A percentile compares a stretch with the other conserved stretches of the same genome.
These are phyloP conservation scores for Scheffersomyces ergatensis DNA, from an alignment of 805 yeast species.

Conservation along the genomic window DNA sequence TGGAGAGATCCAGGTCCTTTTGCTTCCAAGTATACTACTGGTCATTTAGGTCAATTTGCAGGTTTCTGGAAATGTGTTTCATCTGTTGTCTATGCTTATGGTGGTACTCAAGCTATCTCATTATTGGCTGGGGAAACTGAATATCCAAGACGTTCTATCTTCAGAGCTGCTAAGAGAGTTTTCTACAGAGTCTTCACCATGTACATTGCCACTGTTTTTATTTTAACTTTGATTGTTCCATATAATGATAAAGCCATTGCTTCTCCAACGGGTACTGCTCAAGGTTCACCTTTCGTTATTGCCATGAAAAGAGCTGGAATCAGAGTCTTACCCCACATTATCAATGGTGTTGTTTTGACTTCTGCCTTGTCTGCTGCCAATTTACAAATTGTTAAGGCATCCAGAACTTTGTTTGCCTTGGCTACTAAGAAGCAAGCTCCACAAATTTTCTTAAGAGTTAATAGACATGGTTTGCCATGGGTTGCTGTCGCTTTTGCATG, in stretches of 20 bases:
- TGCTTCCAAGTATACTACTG: slow-evolving; percentile 16
- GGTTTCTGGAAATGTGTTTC: slow-evolving; percentile 32
- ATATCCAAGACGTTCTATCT: slow-evolving; percentile 30
- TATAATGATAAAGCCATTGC: slow-evolving; percentile 23
- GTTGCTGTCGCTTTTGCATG: slow-evolving; percentile 21
- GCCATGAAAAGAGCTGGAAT: slow-evolving; percentile 33
- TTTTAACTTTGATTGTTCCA: slow-evolving; percentile 31
- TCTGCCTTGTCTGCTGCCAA: slow-evolving; percentile 41
- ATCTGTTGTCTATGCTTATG: slow-evolving; percentile 36
- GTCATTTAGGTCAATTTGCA: slow-evolving; percentile 17
- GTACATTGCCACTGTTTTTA: slow-evolving; percentile 28
- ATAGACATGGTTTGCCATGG: slow-evolving; percentile 30
- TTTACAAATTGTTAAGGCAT: slow-evolving; percentile 21
- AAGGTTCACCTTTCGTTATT: slow-evolving; percentile 40
- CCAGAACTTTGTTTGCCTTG: slow-evolving; percentile 33
- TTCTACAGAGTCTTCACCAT: slow-evolving; percentile 25
- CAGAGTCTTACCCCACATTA: slow-evolving; percentile 30
- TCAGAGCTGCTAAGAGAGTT: slow-evolving; percentile 26
- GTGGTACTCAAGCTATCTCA: slow-evolving; percentile 27
- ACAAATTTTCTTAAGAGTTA: slow-evolving; percentile 26
- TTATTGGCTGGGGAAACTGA: slow-evolving; percentile 29
- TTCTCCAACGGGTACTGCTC: slow-evolving; percentile 24
- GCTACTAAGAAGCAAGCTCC: slow-evolving; percentile 40
- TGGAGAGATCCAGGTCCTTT: slow-evolving; percentile 43
- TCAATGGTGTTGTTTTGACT: slow-evolving; percentile 37